Percentiles rank a stretch among this genome's conserved stretches.
These are phyloP conservation scores for Flaveria ramosissima DNA, from an alignment of 129 eudicot species.

Conservation along the genomic window DNA sequence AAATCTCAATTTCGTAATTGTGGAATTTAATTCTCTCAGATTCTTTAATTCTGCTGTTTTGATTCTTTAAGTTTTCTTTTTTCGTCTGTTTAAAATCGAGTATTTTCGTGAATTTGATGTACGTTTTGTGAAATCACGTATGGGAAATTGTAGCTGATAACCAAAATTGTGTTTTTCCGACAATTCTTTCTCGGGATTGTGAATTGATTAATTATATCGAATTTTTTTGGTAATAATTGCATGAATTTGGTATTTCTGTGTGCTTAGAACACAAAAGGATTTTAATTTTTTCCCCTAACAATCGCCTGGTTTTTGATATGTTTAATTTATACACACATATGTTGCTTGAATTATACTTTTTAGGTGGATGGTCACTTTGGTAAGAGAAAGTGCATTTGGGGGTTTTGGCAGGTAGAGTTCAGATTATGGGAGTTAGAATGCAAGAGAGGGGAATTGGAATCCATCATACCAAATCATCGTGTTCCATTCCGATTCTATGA, in stretches of 20 bases:
- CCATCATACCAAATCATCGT: neutral
- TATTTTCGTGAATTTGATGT: neutral
- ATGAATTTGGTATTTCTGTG: slow-evolving; percentile 4
- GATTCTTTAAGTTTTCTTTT: neutral
- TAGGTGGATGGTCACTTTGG: slow-evolving; percentile 8
- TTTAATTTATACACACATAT: neutral
- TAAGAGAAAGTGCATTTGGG: slow-evolving; percentile 8
- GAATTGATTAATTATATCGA: neutral
- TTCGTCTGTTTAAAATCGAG: neutral
- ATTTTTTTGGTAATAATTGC: neutral
- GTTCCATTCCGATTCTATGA: neutral
- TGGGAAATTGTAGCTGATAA: neutral
- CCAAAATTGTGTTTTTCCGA: slow-evolving; percentile 1
- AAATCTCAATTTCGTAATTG: neutral
- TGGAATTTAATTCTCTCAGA: neutral
- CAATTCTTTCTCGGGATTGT: slow-evolving; percentile 3
- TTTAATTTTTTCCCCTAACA: neutral
- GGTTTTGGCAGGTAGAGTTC: slow-evolving; percentile 5
- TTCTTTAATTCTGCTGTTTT: slow-evolving; percentile 1
- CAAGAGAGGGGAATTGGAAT: neutral
- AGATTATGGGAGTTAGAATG: neutral
- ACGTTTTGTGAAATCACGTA: neutral
- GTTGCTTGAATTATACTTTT: slow-evolving; percentile 6
- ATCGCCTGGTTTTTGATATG: neutral
- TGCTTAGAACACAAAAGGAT: neutral